Conservation (phyloP, 1,284 basidiomycete genomes). For the Boletus holoroseus region DNA sequence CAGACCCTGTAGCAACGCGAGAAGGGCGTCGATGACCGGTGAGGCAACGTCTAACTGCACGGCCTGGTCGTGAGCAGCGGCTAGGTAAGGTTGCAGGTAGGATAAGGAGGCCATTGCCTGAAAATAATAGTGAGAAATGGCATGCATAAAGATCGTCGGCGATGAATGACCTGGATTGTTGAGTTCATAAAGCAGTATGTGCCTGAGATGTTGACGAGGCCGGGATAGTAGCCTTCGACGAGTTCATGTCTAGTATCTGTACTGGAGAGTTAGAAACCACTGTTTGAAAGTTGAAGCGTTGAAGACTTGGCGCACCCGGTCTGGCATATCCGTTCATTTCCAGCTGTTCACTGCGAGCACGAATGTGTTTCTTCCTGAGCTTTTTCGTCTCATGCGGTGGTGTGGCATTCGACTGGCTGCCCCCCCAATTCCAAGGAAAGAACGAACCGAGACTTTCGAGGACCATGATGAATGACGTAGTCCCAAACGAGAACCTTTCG, state of each 20-base stretch:
- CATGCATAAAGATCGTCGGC: neutral
- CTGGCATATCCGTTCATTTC: conserved; percentile 37
- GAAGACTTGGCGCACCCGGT: conserved; percentile 20
- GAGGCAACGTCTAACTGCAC: conserved; percentile 72
- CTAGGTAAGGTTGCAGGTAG: conserved; percentile 71
- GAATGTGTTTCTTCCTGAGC: conserved; percentile 43
- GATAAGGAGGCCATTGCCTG: conserved; percentile 80
- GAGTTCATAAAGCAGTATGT: conserved; percentile 96
- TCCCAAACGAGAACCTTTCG: conserved; percentile 18
- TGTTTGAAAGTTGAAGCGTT: neutral
- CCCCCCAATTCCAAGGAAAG: conserved; percentile 58
- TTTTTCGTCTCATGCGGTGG: conserved; percentile 40
- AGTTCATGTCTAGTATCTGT: conserved; percentile 28
- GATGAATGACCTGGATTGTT: conserved; percentile 67
- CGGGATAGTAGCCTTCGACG: conserved; percentile 64
- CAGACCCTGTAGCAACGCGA: conserved; percentile 61
- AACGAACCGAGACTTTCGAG: conserved; percentile 48
- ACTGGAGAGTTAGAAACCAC: conserved; percentile 1
- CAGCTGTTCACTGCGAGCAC: conserved; percentile 54
- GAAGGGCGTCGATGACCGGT: conserved; percentile 76
- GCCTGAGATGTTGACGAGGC: conserved; percentile 89
- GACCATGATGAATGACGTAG: conserved; percentile 46
- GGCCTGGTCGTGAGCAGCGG: conserved; percentile 66
- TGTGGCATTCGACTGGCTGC: conserved; percentile 27
- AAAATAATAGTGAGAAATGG: conserved; percentile 11